phyloP scores from a whole-genome alignment of 192 early-diverging fungal genomes.

The Glomus cerebriforme region DNA sequence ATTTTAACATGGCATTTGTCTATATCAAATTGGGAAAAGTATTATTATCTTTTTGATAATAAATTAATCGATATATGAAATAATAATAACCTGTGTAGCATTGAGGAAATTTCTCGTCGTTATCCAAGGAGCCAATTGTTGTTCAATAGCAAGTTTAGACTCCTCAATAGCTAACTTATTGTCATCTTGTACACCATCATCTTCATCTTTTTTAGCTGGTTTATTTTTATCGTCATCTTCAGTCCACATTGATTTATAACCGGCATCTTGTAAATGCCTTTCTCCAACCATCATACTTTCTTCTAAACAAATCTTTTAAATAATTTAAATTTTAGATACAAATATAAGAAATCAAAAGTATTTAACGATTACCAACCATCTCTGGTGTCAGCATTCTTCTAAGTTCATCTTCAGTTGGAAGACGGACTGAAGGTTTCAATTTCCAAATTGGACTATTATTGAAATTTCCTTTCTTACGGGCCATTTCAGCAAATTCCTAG shows the following conservation, averaged over 20 bases:
- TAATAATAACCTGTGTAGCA: constrained; percentile 64
- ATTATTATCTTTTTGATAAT: not conserved
- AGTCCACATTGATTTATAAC: constrained; percentile 67
- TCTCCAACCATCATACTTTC: constrained; percentile 94
- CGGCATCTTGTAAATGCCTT: constrained; percentile 87
- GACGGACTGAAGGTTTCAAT: constrained; percentile 65
- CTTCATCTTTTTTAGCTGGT: constrained; percentile 58
- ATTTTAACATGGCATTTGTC: constrained; percentile 91
- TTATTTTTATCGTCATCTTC: constrained; percentile 67
- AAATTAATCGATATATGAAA: not conserved
- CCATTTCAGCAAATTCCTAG: constrained; percentile 94
- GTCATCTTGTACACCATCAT: constrained; percentile 70
- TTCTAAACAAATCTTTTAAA: constrained; percentile 64
- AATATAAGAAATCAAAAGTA: not conserved
- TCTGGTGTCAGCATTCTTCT: constrained; percentile 92
- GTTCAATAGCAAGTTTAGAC: constrained; percentile 80
- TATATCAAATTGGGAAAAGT: not conserved
- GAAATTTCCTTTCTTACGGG: constrained; percentile 69
- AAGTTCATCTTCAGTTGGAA: constrained; percentile 88
- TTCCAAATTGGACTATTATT: constrained; percentile 92
- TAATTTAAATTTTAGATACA: not conserved
- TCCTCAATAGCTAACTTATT: constrained; percentile 43
- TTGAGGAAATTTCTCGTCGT: constrained; percentile 94
- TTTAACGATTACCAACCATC: constrained; percentile 57
- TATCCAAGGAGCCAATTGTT: constrained; percentile 94